phyloP scores from a whole-genome alignment of 306 rosid genomes.

The Lathyrus oleraceus region DNA sequence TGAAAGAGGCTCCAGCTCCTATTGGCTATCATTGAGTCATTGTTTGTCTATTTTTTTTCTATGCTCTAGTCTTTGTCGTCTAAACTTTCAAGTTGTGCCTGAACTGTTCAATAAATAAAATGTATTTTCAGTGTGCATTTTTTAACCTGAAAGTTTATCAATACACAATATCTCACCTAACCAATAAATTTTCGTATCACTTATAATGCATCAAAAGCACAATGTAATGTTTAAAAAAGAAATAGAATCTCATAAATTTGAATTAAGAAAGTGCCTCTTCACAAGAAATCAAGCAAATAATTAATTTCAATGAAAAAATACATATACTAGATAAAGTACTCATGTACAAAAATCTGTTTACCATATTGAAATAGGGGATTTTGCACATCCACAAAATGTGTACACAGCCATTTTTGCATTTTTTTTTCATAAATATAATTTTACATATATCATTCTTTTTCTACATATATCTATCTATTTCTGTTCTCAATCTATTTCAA shows the following conservation, averaged over 20 bases:
- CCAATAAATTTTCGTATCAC: background rate
- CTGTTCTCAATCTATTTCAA: constrained; percentile 21
- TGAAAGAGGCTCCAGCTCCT: constrained; percentile 54
- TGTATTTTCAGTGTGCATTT: background rate
- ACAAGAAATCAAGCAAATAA: constrained; percentile 21
- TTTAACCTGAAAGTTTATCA: background rate
- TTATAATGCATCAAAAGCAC: background rate
- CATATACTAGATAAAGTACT: background rate
- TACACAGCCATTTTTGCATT: constrained; percentile 8
- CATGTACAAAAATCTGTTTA: constrained; percentile 1
- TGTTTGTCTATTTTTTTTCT: background rate
- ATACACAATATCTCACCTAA: background rate
- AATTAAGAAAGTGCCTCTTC: background rate
- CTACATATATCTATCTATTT: constrained; percentile 26
- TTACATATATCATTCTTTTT: background rate
- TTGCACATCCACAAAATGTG: constrained; percentile 21
- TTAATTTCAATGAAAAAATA: background rate
- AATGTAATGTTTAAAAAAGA: background rate
- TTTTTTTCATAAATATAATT: background rate
- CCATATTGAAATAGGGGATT: constrained; percentile 21
- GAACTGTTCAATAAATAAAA: background rate
- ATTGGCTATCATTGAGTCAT: constrained; percentile 44
- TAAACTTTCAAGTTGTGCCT: background rate
- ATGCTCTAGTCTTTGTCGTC: background rate
- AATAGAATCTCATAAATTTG: constrained; percentile 7